Conservation (phyloP, 2,329 filamentous ascomycete species). For the Clarireedia hainanense region DNA sequence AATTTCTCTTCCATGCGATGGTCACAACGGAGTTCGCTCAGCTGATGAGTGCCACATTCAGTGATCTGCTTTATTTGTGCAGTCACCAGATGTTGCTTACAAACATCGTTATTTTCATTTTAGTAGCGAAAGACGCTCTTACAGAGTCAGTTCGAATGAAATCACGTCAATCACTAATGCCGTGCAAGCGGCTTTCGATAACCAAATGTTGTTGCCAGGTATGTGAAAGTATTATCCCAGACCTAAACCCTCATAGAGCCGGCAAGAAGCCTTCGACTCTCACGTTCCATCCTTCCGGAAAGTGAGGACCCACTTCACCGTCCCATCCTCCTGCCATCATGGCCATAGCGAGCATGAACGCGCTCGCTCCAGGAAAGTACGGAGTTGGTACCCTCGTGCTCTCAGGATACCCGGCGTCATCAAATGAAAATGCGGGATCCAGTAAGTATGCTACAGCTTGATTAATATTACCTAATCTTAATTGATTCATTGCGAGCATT, state of each 20-base stretch:
- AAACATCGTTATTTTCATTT: too few species aligned
- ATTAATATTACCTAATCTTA: slow-evolving; percentile 35
- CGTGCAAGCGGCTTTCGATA: too few species aligned
- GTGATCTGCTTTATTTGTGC: too few species aligned
- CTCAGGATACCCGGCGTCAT: slow-evolving; percentile 47
- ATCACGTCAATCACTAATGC: too few species aligned
- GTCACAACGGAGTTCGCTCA: too few species aligned
- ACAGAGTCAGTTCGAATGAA: too few species aligned
- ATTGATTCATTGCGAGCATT: slow-evolving; percentile 39
- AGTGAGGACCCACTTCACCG: slow-evolving; percentile 36
- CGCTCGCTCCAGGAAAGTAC: slow-evolving; percentile 46
- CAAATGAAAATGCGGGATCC: slow-evolving; percentile 43
- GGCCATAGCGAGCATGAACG: slow-evolving; percentile 43
- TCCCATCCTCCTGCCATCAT: slow-evolving; percentile 54
- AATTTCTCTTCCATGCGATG: too few species aligned
- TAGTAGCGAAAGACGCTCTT: too few species aligned
- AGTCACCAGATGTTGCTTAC: too few species aligned
- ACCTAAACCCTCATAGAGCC: slow-evolving; percentile 50
- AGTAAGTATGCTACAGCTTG: slow-evolving; percentile 37
- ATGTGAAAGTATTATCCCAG: slow-evolving; percentile 26
- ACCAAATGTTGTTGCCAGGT: too few species aligned
- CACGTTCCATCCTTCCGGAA: slow-evolving; percentile 42
- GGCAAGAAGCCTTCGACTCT: slow-evolving; percentile 41
- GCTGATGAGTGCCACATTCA: too few species aligned
- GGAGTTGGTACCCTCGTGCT: slow-evolving; percentile 46